Percentiles rank a stretch among this genome's conserved stretches.
phyloP scores from a whole-genome alignment of 2,329 filamentous ascomycete species.

The Sphaerulina musiva region DNA sequence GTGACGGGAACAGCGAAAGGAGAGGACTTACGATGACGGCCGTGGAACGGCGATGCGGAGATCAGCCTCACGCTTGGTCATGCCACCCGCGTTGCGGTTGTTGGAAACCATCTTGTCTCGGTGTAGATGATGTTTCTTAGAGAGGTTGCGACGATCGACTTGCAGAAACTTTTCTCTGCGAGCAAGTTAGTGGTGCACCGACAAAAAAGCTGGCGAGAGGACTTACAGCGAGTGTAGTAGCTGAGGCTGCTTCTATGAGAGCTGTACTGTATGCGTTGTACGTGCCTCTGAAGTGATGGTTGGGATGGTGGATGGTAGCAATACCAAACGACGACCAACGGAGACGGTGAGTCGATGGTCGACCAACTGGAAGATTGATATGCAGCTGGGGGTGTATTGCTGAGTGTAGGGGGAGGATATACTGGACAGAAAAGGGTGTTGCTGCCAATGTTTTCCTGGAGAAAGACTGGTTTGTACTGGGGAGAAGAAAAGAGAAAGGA shows the following conservation, averaged over 20 bases:
- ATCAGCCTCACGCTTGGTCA: neutral
- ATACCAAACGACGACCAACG: neutral
- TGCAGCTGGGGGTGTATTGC: neutral
- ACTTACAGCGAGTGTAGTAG: neutral
- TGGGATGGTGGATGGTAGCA: neutral
- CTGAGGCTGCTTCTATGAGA: neutral
- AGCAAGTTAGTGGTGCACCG: neutral
- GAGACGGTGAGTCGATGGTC: neutral
- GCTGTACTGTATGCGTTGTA: neutral
- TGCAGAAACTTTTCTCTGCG: neutral
- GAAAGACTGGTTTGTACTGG: neutral
- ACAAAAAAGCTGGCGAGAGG: neutral
- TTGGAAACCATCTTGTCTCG: neutral
- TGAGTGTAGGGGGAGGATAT: neutral
- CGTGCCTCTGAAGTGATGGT: neutral
- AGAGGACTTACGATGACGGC: neutral
- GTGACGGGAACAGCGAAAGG: neutral
- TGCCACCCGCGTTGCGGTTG: neutral
- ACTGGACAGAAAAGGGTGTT: conserved; percentile 1
- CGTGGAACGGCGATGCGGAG: neutral
- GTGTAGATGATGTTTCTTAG: neutral
- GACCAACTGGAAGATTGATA: neutral
- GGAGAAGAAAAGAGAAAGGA: conserved; percentile 8
- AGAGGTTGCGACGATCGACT: neutral
- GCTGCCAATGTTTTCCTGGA: neutral